Percentiles rank a stretch among this genome's conserved stretches.
Conservation (phyloP, 306 rosid species). For the Dalbergia cultrata region DNA sequence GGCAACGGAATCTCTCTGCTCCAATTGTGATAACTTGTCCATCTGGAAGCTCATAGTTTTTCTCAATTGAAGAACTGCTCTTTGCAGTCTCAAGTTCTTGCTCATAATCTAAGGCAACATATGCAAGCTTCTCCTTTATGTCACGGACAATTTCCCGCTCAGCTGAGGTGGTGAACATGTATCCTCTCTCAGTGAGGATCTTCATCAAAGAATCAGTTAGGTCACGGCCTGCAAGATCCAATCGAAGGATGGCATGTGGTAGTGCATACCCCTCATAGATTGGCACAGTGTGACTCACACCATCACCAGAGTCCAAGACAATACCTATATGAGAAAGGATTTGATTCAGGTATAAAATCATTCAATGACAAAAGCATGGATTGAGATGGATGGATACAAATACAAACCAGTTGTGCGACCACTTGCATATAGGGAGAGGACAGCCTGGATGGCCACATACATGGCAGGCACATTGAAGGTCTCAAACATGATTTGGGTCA, state of each 20-base stretch:
- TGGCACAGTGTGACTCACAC: conserved; percentile 98
- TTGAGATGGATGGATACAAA: background rate
- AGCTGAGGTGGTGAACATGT: conserved; percentile 99
- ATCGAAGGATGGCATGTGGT: conserved; percentile 94
- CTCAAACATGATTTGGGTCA: conserved; percentile 99
- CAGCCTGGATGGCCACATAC: conserved; percentile 98
- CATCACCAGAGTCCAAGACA: conserved; percentile 96
- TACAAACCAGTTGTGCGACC: conserved; percentile 96
- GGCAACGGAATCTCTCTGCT: conserved; percentile 98
- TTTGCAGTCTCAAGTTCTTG: conserved; percentile 97
- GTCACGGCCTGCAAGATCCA: conserved; percentile 99
- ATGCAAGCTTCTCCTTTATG: conserved; percentile 98
- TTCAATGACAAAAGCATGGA: background rate
- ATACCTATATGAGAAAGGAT: conserved; percentile 66
- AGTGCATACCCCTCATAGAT: conserved; percentile 98
- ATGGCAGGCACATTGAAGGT: conserved; percentile 98
- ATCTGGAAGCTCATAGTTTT: conserved; percentile 94
- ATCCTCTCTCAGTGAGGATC: conserved; percentile 97
- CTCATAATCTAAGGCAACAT: conserved; percentile 93
- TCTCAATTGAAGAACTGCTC: conserved; percentile 95
- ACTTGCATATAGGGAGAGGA: conserved; percentile 95
- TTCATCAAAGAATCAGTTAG: conserved; percentile 94
- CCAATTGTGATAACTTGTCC: conserved; percentile 97
- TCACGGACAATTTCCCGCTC: conserved; percentile 99
- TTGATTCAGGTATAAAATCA: conserved; percentile 14